Base-by-base conservation (phyloP, 306 rosid species). In the Cucurbita pepo region DNA sequence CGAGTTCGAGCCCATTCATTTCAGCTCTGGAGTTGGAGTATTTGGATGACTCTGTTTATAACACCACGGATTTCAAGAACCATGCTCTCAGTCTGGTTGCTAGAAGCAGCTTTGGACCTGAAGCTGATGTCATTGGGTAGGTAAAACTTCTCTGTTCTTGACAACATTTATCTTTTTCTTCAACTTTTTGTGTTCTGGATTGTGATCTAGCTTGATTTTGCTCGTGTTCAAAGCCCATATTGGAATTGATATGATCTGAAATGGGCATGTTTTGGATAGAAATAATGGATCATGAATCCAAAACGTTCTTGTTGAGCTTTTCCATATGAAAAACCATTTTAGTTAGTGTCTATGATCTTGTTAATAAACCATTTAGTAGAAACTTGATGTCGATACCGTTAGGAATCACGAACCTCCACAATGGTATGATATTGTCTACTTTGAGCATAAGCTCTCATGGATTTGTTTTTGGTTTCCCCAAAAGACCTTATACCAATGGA, bases 21-120 rank as follows among this genome's bases (percentile, higher is more conserved):
- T 87, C 98, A 5, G 96, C 91, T n/a, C 79, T 93, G 76, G 97
- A 88, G 85, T 79, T 93, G 54, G 84, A 79, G 77, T 76, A 10
- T 70, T 77, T 90, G 83, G 90, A 85, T 44, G 84, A 58, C 56
- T 82, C 94, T 41, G 9, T 87, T 70, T 93, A 90, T 79, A 90
- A 90, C 36, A 65, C 97, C 56, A 88, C 89, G 10, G 88, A 93
- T 72, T 90, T 93, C 69, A 36, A 34, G 66, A 84, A 84, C 74
- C 79, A 82, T 81, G 97, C 89, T 4, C 97, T 93, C 51, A 72
- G 78, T 15, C 75, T 91, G 16, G 87, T 93, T 57, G 85, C 89
- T 2, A 86, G 98, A 65, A 59, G 56, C 69, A 21, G 45, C 45
- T 88, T 88, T 77, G 98, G 98, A 45, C 56, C 57, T 30, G 78